A percentile compares a stretch with the other conserved stretches of the same genome.
Evolutionary conservation across 2,329 filamentous ascomycete species (phyloP).

Genomic region (Biscogniauxia sp.): DNA sequence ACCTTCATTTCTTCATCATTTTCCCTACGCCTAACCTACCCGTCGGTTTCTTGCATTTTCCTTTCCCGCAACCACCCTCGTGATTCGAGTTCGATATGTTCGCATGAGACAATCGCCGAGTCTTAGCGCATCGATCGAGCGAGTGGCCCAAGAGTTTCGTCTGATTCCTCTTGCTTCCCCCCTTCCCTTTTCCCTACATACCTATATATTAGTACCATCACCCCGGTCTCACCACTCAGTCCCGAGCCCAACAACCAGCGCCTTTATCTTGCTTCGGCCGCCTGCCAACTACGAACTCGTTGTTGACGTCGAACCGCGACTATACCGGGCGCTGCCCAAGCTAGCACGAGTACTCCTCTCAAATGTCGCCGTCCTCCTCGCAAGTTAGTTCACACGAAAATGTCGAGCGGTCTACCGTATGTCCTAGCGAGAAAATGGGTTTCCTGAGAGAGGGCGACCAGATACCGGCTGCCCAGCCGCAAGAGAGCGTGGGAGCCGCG

Average conservation of each 20-base stretch:
- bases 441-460: slow-evolving; percentile 19
- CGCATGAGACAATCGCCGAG: neutral
- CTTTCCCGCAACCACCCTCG: neutral
- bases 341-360: neutral
- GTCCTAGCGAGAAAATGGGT: slow-evolving; percentile 19
- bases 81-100: neutral
- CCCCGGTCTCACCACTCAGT: neutral
- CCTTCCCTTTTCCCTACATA: neutral
- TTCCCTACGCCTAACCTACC: neutral
- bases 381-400: slow-evolving; percentile 5
- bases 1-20: neutral
- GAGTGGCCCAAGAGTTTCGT: neutral
- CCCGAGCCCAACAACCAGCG: neutral
- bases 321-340: neutral
- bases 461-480: slow-evolving; percentile 15
- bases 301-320: neutral
- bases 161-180: neutral
- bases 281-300: neutral
- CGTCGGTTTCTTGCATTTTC: neutral
- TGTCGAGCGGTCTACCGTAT: slow-evolving; percentile 17
- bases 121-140: neutral
- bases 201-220: neutral
- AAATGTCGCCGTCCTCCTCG: neutral
- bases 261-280: neutral
- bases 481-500: slow-evolving; percentile 21